Percentiles rank a stretch among this genome's conserved stretches.
phyloP scores from a whole-genome alignment of 2,329 filamentous ascomycete genomes.

The Scedosporium dehoogii region DNA sequence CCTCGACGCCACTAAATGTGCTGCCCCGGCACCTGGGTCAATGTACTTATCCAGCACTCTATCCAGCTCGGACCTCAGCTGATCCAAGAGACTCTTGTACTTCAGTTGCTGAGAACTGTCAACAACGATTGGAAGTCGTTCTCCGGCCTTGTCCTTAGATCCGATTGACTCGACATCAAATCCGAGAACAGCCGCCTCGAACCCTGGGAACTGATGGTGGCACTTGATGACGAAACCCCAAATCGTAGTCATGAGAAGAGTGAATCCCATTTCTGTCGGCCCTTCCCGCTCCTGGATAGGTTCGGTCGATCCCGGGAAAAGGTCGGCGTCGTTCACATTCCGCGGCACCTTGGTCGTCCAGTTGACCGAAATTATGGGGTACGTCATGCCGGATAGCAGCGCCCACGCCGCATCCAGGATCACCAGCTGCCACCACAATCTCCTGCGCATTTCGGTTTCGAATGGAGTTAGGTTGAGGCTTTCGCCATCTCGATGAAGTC shows the following conservation, averaged over 20 bases:
- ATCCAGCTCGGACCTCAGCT: slow-evolving; percentile 31
- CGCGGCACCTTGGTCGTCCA: slow-evolving; percentile 47
- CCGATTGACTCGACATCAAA: slow-evolving; percentile 24
- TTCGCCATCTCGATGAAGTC: slow-evolving; percentile 53
- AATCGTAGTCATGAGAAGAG: slow-evolving; percentile 39
- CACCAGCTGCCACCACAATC: slow-evolving; percentile 58
- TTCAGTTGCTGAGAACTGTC: slow-evolving; percentile 10
- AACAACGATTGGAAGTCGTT: background rate
- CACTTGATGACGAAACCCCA: slow-evolving; percentile 35
- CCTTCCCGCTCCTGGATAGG: slow-evolving; percentile 41
- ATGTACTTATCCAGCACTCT: slow-evolving; percentile 39
- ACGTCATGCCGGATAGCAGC: slow-evolving; percentile 45
- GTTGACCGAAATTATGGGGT: slow-evolving; percentile 37
- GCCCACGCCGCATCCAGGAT: slow-evolving; percentile 48
- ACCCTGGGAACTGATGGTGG: slow-evolving; percentile 28
- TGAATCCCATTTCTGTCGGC: slow-evolving; percentile 52
- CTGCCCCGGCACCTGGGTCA: slow-evolving; percentile 39
- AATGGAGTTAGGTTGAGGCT: slow-evolving; percentile 47
- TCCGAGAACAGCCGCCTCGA: slow-evolving; percentile 40
- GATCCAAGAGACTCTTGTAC: slow-evolving; percentile 22
- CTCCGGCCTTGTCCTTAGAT: slow-evolving; percentile 14
- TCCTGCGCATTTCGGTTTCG: slow-evolving; percentile 57
- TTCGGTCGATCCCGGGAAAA: slow-evolving; percentile 42
- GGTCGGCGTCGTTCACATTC: slow-evolving; percentile 50
- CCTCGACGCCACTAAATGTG: slow-evolving; percentile 39